Percentiles rank a stretch among this genome's conserved stretches.
phyloP scores from a whole-genome alignment of 768 basidiomycete genomes.

The Suillus clintonianus region DNA sequence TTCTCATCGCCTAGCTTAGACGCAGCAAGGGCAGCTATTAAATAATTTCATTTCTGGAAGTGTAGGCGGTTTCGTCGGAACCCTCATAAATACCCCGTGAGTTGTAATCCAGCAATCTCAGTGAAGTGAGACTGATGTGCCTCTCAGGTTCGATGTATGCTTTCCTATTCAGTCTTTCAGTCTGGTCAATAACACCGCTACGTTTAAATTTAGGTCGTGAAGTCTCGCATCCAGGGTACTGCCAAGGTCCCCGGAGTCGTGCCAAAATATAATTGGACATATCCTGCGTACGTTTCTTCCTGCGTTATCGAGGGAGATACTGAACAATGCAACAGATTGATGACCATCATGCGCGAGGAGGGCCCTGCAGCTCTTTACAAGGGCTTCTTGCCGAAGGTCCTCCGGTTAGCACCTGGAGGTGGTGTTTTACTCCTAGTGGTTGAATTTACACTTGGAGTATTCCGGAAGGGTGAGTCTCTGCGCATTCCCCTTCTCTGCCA shows the following conservation, averaged over 20 bases:
- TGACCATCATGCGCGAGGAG: conserved; percentile 84
- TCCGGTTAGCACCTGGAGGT: conserved; percentile 93
- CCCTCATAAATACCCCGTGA: conserved; percentile 89
- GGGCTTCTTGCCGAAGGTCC: conserved; percentile 93
- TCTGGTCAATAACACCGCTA: background rate
- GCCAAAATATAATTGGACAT: conserved; percentile 94
- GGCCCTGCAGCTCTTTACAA: conserved; percentile 87
- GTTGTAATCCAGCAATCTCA: conserved; percentile 19
- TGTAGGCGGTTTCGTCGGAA: conserved; percentile 89
- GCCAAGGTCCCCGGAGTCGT: conserved; percentile 63
- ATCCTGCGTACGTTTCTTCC: conserved; percentile 62
- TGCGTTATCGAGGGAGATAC: background rate
- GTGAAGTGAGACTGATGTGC: conserved; percentile 10
- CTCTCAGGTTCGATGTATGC: conserved; percentile 48
- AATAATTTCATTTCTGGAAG: conserved; percentile 94
- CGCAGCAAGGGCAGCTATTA: conserved; percentile 65
- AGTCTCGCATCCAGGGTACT: conserved; percentile 90
- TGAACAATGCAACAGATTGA: conserved; percentile 41
- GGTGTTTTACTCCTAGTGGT: conserved; percentile 94
- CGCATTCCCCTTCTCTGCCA: conserved; percentile 1
- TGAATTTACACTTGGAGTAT: conserved; percentile 77
- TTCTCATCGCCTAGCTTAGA: conserved; percentile 38
- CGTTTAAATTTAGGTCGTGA: conserved; percentile 69
- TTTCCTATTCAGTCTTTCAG: background rate
- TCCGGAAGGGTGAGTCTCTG: conserved; percentile 60